These are phyloP conservation scores for Arxiozyma slooffiae DNA, from an alignment of 1,139 yeast species.

Conservation along the genomic window DNA sequence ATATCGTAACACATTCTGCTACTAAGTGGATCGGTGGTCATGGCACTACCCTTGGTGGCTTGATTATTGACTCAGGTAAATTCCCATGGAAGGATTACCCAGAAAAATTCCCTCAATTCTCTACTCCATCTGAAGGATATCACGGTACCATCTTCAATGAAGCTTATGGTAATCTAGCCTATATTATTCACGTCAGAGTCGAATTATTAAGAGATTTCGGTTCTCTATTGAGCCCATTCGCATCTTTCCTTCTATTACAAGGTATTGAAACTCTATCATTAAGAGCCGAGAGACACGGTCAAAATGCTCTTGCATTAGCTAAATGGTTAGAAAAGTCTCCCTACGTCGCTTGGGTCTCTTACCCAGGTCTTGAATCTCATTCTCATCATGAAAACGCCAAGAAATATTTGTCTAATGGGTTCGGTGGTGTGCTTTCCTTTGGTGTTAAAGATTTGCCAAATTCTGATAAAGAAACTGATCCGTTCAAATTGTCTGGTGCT, in stretches of 20 bases:
- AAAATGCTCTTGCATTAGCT: conserved; percentile 77
- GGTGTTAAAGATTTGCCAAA: conserved; percentile 64
- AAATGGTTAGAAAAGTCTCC: conserved; percentile 61
- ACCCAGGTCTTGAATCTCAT: conserved; percentile 81
- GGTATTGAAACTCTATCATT: conserved; percentile 91
- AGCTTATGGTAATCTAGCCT: conserved; percentile 72
- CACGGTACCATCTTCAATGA: conserved; percentile 81
- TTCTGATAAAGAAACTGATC: conserved; percentile 38
- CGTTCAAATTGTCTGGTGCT: conserved; percentile 67
- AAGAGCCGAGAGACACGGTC: conserved; percentile 85
- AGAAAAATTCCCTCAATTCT: conserved; percentile 81
- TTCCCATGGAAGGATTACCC: conserved; percentile 87
- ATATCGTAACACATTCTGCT: conserved; percentile 78
- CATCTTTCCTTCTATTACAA: conserved; percentile 71
- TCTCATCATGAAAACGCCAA: conserved; percentile 72
- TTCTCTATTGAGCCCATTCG: conserved; percentile 81
- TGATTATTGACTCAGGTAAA: conserved; percentile 77
- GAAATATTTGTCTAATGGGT: conserved; percentile 69
- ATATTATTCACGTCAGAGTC: conserved; percentile 68
- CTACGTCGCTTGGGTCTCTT: conserved; percentile 78
- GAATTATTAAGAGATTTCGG: conserved; percentile 90
- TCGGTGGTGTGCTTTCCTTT: conserved; percentile 80
- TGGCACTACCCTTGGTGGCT: conserved; percentile 93
- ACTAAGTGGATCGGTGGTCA: conserved; percentile 99
- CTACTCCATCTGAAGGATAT: conserved; percentile 84